Evolutionary conservation across 306 rosid genomes (phyloP).

Genomic region (Astragalus glycyphyllos): DNA sequence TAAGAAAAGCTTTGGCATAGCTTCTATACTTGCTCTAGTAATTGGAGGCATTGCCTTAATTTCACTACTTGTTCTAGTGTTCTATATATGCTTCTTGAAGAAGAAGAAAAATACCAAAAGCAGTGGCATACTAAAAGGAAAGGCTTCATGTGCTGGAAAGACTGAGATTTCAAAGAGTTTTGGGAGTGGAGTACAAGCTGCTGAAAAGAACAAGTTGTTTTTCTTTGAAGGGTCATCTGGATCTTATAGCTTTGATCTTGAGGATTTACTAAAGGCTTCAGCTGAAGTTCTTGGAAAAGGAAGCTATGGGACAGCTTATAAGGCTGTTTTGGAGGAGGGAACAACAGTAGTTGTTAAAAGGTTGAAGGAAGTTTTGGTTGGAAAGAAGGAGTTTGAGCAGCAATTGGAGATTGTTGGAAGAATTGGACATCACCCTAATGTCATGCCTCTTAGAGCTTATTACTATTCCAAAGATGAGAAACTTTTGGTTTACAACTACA

Average conservation of each 20-base stretch:
- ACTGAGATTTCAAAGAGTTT: conserved; percentile 68
- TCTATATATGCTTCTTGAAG: conserved; percentile 54
- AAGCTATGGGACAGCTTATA: conserved; percentile 80
- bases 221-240: conserved; percentile 68
- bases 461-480: conserved; percentile 90
- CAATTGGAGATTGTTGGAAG: conserved; percentile 78
- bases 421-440: conserved; percentile 69
- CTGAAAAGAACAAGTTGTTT: conserved; percentile 80
- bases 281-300: conserved; percentile 95
- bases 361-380: conserved; percentile 69
- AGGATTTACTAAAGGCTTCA: conserved; percentile 82
- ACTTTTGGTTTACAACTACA: conserved; percentile 78
- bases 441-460: conserved; percentile 73
- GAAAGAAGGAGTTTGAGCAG: conserved; percentile 82
- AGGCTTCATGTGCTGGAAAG: conserved; percentile 65
- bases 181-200: conserved; percentile 84
- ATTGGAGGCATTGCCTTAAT: conserved; percentile 59
- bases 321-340: conserved; percentile 88
- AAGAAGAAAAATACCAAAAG: conserved; percentile 45
- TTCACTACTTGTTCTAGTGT: conserved; percentile 48
- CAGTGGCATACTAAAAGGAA: conserved; percentile 58
- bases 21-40: conserved; percentile 58
- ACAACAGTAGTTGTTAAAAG: conserved; percentile 80
- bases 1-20: conserved; percentile 54
- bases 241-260: conserved; percentile 68